Evolutionary conservation across 306 rosid species (phyloP).

Genomic region (Pachyrhizus erosus): DNA sequence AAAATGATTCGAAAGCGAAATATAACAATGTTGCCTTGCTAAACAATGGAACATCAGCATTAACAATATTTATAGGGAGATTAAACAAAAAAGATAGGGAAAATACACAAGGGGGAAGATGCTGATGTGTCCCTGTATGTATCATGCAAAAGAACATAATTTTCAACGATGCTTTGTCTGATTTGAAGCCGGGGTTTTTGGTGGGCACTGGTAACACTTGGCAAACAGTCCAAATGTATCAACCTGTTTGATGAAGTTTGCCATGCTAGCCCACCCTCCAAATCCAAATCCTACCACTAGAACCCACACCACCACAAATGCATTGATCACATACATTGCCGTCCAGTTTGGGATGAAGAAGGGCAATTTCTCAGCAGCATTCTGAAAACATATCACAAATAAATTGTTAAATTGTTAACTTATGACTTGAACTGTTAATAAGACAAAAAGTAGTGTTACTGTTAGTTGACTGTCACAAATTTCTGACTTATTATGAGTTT

Average conservation of each 20-base stretch:
- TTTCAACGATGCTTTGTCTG: constrained; percentile 59
- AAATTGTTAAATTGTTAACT: background rate
- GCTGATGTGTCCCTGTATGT: constrained; percentile 46
- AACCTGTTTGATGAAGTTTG: constrained; percentile 86
- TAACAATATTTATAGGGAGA: constrained; percentile 34
- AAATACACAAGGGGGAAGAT: constrained; percentile 45
- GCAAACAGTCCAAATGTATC: constrained; percentile 88
- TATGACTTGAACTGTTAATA: background rate
- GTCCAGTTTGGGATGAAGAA: constrained; percentile 77
- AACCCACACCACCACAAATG: constrained; percentile 83
- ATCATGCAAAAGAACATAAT: constrained; percentile 31
- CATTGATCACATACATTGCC: constrained; percentile 65
- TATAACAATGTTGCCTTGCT: constrained; percentile 40
- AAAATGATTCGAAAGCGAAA: constrained; percentile 38
- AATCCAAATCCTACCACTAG: constrained; percentile 83
- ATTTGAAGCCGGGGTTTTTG: constrained; percentile 45
- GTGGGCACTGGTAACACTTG: constrained; percentile 85
- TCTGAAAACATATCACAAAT: constrained; percentile 48
- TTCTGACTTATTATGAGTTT: constrained; percentile 23
- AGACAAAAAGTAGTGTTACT: constrained; percentile 12
- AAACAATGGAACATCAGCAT: constrained; percentile 48
- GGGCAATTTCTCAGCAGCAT: constrained; percentile 90
- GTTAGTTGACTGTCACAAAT: constrained; percentile 1
- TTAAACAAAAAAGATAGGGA: constrained; percentile 38
- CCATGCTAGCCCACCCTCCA: constrained; percentile 97